Evolutionary conservation across 306 rosid species (phyloP), one percentile per base, ranked within the genome.

Genomic region (Dalbergia cochinchinensis): DNA sequence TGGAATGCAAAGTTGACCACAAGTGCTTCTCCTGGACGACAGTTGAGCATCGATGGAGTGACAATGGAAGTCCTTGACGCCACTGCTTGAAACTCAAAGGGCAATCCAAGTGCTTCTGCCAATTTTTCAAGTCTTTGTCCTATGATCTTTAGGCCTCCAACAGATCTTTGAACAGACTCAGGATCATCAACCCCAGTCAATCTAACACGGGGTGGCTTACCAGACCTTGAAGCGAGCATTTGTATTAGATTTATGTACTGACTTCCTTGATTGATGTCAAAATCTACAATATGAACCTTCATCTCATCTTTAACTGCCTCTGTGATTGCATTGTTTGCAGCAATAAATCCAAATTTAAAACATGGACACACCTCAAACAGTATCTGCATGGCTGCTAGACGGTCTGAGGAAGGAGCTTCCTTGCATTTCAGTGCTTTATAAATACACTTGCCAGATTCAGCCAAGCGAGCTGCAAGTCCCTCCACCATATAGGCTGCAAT

Each of bases 401-500:
- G 97, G 65, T 93, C 97, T 7, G 96, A 86, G 31, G 99, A 89
- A 39, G 99, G 98, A 20, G 99, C 96, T 69, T 95, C 98, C 80
- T 95, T 95, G 93, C 99, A 95, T 84, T 84, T 93, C 70, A 95
- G 64, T 14, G 99, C 94, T 64, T 82, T 89, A 64, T 95, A 95
- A 54, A 95, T 87, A 74, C 81, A 83, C 76, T 90, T 91, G 0
- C 99, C 99, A 0, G 99, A 93, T 58, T 83, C 74, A 8, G 94
- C 94, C 42, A 93, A 19, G 72, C 98, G 95, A 71, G 99, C 99
- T 7, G 94, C 98, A 3, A 95, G 98, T 69, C 99, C 97, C 86
- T 95, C 99, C 51, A 93, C 97, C 98, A 95, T 93, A 87, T 95
- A 95, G 22, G 99, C 99, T 53, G 99, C 99, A 74, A 90, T 95